phyloP scores from a whole-genome alignment of 2,329 filamentous ascomycete genomes.

The Colletotrichum chrysophilum region DNA sequence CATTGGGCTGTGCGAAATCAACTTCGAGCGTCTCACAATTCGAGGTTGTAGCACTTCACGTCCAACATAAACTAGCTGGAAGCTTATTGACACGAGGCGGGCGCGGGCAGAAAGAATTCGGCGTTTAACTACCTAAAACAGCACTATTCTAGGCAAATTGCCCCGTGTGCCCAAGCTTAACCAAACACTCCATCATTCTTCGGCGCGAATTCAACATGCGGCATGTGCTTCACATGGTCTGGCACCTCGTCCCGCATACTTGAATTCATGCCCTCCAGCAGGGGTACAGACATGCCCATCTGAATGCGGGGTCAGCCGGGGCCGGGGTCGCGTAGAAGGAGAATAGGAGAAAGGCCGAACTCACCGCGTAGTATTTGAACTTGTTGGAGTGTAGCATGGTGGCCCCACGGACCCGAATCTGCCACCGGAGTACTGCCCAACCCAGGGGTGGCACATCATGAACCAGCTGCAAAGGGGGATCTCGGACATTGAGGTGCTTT shows the following conservation, averaged over 20 bases:
- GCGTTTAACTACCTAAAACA: not conserved
- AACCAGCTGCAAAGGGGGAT: not conserved
- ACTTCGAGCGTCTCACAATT: not conserved
- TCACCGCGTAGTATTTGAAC: conserved; percentile 14
- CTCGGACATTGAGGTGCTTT: not conserved
- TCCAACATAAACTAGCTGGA: not conserved
- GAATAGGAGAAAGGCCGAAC: not conserved
- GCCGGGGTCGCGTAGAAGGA: not conserved
- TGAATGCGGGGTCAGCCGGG: not conserved
- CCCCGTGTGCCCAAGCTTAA: not conserved
- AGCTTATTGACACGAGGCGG: not conserved
- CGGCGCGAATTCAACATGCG: not conserved
- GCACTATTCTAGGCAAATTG: not conserved
- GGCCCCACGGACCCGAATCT: not conserved
- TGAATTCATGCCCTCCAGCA: not conserved
- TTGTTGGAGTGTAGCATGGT: conserved; percentile 11
- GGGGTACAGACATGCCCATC: conserved; percentile 2
- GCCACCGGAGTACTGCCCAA: conserved; percentile 7
- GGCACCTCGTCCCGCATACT: not conserved
- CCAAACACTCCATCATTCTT: conserved; percentile 6
- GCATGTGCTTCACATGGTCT: not conserved
- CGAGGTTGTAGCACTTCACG: not conserved
- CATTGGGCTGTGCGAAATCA: not conserved
- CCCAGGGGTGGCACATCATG: conserved; percentile 4
- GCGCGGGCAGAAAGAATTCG: not conserved